Conservation (phyloP, 2,329 filamentous ascomycete genomes). For the Microascus cirrosus region DNA sequence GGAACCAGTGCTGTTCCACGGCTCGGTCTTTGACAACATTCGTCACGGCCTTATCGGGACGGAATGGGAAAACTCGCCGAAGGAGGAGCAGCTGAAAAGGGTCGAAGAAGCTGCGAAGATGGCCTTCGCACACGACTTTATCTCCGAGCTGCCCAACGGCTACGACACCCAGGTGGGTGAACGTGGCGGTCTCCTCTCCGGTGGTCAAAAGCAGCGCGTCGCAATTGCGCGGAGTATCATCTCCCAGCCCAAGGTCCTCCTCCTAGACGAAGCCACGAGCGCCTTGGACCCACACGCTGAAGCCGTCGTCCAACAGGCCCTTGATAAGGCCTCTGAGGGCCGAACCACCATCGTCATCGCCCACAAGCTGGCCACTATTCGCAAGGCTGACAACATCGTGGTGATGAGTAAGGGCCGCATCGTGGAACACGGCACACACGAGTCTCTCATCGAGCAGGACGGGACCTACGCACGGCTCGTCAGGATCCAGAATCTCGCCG, state of each 20-base stretch:
- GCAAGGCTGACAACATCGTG: conserved; percentile 53
- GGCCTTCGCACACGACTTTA: conserved; percentile 42
- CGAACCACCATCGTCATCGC: conserved; percentile 58
- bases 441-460: conserved; percentile 35
- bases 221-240: conserved; percentile 58
- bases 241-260: conserved; percentile 49
- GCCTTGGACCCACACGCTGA: conserved; percentile 36
- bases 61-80: conserved; percentile 21
- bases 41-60: conserved; percentile 30
- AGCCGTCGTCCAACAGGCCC: conserved; percentile 41
- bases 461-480: conserved; percentile 43
- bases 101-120: conserved; percentile 36
- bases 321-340: conserved; percentile 40
- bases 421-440: conserved; percentile 52
- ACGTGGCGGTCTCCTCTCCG: conserved; percentile 52
- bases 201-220: conserved; percentile 56
- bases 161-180: conserved; percentile 55
- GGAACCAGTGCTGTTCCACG: conserved; percentile 42
- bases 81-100: conserved; percentile 29
- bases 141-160: conserved; percentile 36
- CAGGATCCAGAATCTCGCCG: conserved; percentile 25
- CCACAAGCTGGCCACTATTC: conserved; percentile 47
- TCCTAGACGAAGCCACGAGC: conserved; percentile 60
- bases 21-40: conserved; percentile 40
- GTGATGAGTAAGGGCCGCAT: conserved; percentile 49